Conservation (phyloP, 164 flowering plant species). For the Protea cynaroides region DNA sequence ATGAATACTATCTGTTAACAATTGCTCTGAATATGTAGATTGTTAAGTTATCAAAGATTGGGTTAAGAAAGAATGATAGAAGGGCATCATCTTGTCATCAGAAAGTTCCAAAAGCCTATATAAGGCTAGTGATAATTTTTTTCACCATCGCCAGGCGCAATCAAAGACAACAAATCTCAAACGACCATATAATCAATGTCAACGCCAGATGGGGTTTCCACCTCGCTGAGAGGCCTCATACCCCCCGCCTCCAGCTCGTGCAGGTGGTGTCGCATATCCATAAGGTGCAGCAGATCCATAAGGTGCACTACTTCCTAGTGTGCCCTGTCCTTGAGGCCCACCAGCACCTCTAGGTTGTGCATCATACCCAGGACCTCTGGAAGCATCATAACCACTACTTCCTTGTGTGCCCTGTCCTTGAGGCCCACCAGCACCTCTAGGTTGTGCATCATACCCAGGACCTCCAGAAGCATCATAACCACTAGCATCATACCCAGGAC, state of each 20-base stretch:
- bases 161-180: too few relatives aligned
- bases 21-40: not conserved
- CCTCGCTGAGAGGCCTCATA: slow-evolving; percentile 44
- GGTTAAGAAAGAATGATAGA: not conserved
- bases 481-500: slow-evolving; percentile 17
- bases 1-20: not conserved
- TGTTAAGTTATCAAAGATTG: too few relatives aligned
- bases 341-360: slow-evolving; percentile 24
- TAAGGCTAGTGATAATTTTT: too few relatives aligned
- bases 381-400: slow-evolving; percentile 26
- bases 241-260: slow-evolving; percentile 26
- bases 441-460: not conserved
- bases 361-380: slow-evolving; percentile 14
- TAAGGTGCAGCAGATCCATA: slow-evolving; percentile 49
- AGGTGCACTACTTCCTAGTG: slow-evolving; percentile 28
- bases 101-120: not conserved
- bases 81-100: not conserved
- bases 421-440: slow-evolving; percentile 32
- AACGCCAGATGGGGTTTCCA: slow-evolving; percentile 41
- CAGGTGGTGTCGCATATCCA: slow-evolving; percentile 49
- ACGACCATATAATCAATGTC: slow-evolving; percentile 12
- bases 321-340: slow-evolving; percentile 35
- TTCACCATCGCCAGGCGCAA: too few relatives aligned
- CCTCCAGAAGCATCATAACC: slow-evolving; percentile 19
- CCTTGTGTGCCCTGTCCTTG: slow-evolving; percentile 34